Evolutionary conservation across 1,139 yeast species (phyloP), one percentile per base, ranked within the genome.

Genomic region (Debaryomycetaceae sp.): DNA sequence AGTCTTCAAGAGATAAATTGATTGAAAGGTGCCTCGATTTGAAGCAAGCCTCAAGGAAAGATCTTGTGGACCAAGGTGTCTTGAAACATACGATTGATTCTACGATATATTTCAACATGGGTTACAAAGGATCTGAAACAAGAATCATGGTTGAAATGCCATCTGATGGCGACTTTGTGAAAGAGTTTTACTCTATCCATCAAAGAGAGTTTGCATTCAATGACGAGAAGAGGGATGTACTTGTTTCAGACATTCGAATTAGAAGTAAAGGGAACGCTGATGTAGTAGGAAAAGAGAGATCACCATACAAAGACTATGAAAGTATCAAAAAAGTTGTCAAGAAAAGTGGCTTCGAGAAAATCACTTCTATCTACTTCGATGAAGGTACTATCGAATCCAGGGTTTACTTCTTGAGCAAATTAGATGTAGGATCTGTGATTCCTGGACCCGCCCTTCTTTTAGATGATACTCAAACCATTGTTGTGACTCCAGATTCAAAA

Each of bases 181-280:
- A 64, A 36, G 52, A 62, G 42, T 83, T 82, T 57, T 61, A 75
- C 38, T 62, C 66, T 6, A 63, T 72, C 44, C 93, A 86, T 58
- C 69, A 75, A 51, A 75, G 78, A 47, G 91, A 86, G 58, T 86
- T 85, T 66, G 91, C 91, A 0, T 86, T 86, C 58, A 63, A 78
- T 6, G 78, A 83, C 50, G 57, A 58, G 9, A 78, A 80, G 24
- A 76, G 85, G 39, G 74, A 71, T 5, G 55, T 58, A 2, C 20
- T 56, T 24, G 48, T 58, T 4, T 46, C 55, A 20, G 60, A 58
- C 40, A 46, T 58, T 9, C 49, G 60, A 37, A 57, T 50, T 24
- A 74, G 89, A 43, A 83, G 81, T 4, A 72, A 81, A 44, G 87
- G 85, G n/a, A 73, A 72, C 48, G 66, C 76, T 1, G 55, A 56